These are phyloP conservation scores for Bipolaris victoriae DNA, from an alignment of 2,329 filamentous ascomycete genomes.

Conservation along the genomic window DNA sequence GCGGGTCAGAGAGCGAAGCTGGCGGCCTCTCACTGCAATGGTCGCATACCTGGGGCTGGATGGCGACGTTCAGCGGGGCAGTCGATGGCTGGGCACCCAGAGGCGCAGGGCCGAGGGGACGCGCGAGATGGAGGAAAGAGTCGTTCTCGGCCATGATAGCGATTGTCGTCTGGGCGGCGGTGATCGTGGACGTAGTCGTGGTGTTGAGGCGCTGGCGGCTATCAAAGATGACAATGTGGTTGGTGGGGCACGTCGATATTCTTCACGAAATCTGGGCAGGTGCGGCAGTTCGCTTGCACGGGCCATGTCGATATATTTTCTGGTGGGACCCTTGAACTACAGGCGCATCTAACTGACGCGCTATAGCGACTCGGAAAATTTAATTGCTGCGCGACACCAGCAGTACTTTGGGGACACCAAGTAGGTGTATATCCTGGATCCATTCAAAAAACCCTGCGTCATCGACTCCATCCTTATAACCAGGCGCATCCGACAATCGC, in stretches of 20 bases:
- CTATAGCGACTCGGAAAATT: neutral
- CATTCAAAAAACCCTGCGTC: no score
- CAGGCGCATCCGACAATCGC: neutral
- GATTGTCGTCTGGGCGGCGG: slow-evolving; percentile 53
- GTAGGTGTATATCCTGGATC: no score
- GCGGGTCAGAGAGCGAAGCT: slow-evolving; percentile 14
- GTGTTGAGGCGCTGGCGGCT: slow-evolving; percentile 19
- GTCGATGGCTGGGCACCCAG: slow-evolving; percentile 83
- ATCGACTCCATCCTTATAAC: neutral
- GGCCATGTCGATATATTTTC: slow-evolving; percentile 32
- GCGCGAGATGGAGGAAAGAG: slow-evolving; percentile 91
- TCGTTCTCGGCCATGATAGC: slow-evolving; percentile 79
- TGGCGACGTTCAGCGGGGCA: slow-evolving; percentile 88
- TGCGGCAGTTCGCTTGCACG: slow-evolving; percentile 39
- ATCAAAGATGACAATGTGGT: slow-evolving; percentile 24
- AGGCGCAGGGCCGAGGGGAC: slow-evolving; percentile 83
- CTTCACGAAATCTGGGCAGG: slow-evolving; percentile 41
- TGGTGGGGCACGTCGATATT: slow-evolving; percentile 39
- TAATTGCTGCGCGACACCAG: neutral
- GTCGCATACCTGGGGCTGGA: slow-evolving; percentile 85
- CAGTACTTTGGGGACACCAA: no score
- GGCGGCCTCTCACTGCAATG: slow-evolving; percentile 3
- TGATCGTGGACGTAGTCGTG: slow-evolving; percentile 48
- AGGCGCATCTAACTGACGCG: neutral
- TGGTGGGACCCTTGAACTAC: slow-evolving; percentile 10